Base-by-base conservation (phyloP, 257 asterid genomes). In the Capsicum chinense region DNA sequence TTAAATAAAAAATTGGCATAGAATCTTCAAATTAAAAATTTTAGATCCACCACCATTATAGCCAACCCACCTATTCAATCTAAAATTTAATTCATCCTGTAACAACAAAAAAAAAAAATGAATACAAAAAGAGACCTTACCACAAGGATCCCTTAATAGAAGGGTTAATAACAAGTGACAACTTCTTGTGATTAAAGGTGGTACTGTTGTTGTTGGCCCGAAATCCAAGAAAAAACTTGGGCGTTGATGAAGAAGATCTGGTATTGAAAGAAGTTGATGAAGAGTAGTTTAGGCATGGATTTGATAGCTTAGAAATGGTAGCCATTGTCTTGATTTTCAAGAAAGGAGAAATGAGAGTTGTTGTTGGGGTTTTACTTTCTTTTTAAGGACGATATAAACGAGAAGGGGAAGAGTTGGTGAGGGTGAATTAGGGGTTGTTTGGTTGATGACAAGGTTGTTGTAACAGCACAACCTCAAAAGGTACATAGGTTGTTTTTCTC, bases 271-370 rank as follows among this genome's bases (percentile, higher is more conserved):
- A 10, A 11, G 80, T 7, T 10, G 56, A 76, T 21, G 87, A 83
- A 59, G 17, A 76, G 84, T 62, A 66, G 26, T 67, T 52, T 37
- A 83, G 10, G 37, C 82, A 33, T 37, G 91, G 80, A 83, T 68
- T 52, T 48, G 95, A 83, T 64, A 94, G 92, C 94, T 90, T 95
- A 86, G 92, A 90, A 84, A 95, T 88, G 88, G 93, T 89, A 66
- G 95, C 94, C 99, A 95, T 95, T 95, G 84, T 3, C 42, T 5
- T 68, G 70, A 6, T 39, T 69, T 21, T 26, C 12, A 1, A 9
- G 19, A 1, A 9, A 12, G 1, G 60, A 50, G n/a, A 50, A 50
- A 52, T 21, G 81, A 21, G 57, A 50, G 33, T 26, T 26, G 33
- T 26, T 26, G 33, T 26, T 1, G 33, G 33, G 33, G 2, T 26